These are phyloP conservation scores for Xylaria grammica DNA, from an alignment of 495 filamentous ascomycete species.

Conservation along the genomic window DNA sequence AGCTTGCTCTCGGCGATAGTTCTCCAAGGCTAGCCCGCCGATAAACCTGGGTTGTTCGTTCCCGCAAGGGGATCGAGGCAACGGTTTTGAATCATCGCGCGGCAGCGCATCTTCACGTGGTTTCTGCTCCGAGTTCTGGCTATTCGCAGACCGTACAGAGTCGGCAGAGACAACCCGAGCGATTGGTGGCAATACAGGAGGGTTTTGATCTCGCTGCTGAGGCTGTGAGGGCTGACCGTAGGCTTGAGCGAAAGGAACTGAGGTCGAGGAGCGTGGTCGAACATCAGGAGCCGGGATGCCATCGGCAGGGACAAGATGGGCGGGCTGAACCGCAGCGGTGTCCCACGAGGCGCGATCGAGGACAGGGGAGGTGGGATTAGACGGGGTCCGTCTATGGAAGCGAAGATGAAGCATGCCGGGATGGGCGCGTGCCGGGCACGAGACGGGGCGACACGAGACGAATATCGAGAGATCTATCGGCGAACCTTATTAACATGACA, in stretches of 20 bases:
- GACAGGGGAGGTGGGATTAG: conserved; percentile 57
- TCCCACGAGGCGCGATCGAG: conserved; percentile 47
- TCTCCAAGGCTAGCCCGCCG: conserved; percentile 47
- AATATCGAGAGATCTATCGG: background rate
- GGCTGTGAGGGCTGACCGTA: conserved; percentile 25
- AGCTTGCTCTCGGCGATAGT: conserved; percentile 39
- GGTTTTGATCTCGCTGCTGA: conserved; percentile 26
- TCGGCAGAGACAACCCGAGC: conserved; percentile 50
- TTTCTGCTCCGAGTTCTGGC: conserved; percentile 27
- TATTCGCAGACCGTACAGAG: conserved; percentile 29
- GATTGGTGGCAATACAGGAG: conserved; percentile 54
- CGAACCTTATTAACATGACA: conserved; percentile 8
- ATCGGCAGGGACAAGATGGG: conserved; percentile 43
- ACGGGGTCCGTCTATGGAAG: conserved; percentile 58
- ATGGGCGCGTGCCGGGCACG: background rate
- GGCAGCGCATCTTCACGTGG: conserved; percentile 22
- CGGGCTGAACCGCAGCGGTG: conserved; percentile 41
- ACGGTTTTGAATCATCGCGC: conserved; percentile 35
- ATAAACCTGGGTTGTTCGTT: conserved; percentile 43
- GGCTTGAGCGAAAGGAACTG: conserved; percentile 32
- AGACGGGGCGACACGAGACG: background rate
- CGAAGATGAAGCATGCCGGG: conserved; percentile 59
- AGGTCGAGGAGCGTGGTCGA: conserved; percentile 47
- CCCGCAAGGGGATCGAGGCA: conserved; percentile 34
- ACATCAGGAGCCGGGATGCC: conserved; percentile 44